Conservation (phyloP, 768 basidiomycete species). For the Termitomyces bulborhizus region DNA sequence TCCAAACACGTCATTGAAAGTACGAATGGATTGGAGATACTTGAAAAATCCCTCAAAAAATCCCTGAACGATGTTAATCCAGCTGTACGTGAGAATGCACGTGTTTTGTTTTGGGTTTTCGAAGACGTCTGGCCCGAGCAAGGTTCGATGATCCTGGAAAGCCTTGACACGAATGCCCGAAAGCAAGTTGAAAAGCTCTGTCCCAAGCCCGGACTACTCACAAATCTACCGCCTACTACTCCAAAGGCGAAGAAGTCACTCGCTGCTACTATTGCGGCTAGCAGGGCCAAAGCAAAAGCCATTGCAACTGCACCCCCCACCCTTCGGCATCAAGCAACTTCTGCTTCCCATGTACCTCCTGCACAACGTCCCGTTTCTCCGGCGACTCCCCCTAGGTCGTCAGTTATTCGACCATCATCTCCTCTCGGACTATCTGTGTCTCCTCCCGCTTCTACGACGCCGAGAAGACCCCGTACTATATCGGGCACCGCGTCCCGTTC, state of each 20-base stretch:
- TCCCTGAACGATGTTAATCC: conserved; percentile 76
- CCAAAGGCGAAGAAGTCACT: conserved; percentile 72
- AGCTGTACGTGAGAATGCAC: conserved; percentile 65
- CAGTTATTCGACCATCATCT: conserved; percentile 36
- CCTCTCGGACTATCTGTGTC: conserved; percentile 43
- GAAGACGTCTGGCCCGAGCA: conserved; percentile 68
- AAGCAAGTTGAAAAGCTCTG: conserved; percentile 87
- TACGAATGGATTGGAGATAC: conserved; percentile 55
- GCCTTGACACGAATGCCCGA: conserved; percentile 59
- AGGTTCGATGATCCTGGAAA: conserved; percentile 55
- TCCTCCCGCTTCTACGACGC: conserved; percentile 37
- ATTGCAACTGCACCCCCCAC: conserved; percentile 79
- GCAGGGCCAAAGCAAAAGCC: conserved; percentile 79
- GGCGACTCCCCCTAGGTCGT: conserved; percentile 29
- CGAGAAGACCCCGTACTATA: conserved; percentile 26
- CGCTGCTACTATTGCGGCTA: conserved; percentile 85
- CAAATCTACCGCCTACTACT: conserved; percentile 37
- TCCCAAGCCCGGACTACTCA: conserved; percentile 47
- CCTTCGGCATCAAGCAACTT: conserved; percentile 77
- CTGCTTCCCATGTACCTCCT: conserved; percentile 53
- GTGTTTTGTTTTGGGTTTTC: conserved; percentile 77
- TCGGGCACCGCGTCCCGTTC: conserved; percentile 35
- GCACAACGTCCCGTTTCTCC: conserved; percentile 39
- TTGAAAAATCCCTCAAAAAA: conserved; percentile 73
- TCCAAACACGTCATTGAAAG: conserved; percentile 64